Percentiles rank a stretch among this genome's conserved stretches.
Conservation (phyloP, 495 filamentous ascomycete species). For the Cryomyces minteri region DNA sequence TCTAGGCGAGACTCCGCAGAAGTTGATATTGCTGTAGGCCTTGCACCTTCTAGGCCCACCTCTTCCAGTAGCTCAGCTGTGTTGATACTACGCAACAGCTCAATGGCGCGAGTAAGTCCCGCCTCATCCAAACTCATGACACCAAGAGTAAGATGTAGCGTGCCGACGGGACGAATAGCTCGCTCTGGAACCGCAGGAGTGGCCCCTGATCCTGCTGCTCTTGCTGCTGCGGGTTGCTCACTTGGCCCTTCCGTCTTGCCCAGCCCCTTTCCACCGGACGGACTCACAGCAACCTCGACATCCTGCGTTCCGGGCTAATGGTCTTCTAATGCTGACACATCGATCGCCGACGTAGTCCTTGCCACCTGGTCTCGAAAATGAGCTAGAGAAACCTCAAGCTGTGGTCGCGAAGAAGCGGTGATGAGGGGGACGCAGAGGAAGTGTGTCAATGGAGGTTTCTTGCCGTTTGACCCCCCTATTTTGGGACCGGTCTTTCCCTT, state of each 20-base stretch:
- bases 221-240: no score
- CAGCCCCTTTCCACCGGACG: slow-evolving; percentile 5
- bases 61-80: slow-evolving; percentile 28
- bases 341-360: background rate
- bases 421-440: slow-evolving; percentile 76
- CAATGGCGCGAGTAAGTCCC: slow-evolving; percentile 36
- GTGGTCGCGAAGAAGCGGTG: slow-evolving; percentile 37
- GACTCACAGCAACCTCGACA: slow-evolving; percentile 2
- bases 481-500: no score
- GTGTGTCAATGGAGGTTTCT: slow-evolving; percentile 48
- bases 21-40: no score
- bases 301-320: background rate
- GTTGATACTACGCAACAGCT: slow-evolving; percentile 35
- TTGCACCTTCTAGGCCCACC: background rate
- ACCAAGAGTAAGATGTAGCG: slow-evolving; percentile 71
- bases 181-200: slow-evolving; percentile 22
- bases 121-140: slow-evolving; percentile 59
- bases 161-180: slow-evolving; percentile 60
- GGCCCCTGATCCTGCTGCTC: background rate
- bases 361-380: slow-evolving; percentile 38
- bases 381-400: slow-evolving; percentile 40
- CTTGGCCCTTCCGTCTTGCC: slow-evolving; percentile 13
- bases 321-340: background rate
- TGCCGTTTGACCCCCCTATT: background rate
- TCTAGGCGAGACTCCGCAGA: background rate